A percentile compares a stretch with the other conserved stretches of the same genome.
phyloP scores from a whole-genome alignment of 495 filamentous ascomycete species.

The Opeltia flavorubescens region DNA sequence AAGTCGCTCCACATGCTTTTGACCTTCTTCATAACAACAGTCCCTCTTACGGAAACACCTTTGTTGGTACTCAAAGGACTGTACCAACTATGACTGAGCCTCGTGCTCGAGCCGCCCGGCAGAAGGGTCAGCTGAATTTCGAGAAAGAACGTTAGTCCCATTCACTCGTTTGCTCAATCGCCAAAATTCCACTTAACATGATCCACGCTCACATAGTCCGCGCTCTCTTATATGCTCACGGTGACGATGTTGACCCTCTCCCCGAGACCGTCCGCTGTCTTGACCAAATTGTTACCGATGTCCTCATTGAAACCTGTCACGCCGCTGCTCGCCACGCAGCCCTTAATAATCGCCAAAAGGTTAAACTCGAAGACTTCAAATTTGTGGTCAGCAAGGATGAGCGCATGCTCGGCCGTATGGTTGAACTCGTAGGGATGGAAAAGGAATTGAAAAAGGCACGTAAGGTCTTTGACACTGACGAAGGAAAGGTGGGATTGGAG shows the following conservation, averaged over 20 bases:
- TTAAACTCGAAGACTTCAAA: conserved; percentile 96
- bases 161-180: not conserved
- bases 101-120: conserved; percentile 60
- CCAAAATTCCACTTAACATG: conserved; percentile 6
- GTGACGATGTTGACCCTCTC: conserved; percentile 58
- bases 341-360: conserved; percentile 76
- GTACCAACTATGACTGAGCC: conserved; percentile 42
- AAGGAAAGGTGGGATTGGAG: conserved; percentile 22
- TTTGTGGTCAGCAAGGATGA: conserved; percentile 79
- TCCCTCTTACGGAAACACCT: no score
- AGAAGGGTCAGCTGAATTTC: conserved; percentile 85
- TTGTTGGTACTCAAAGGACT: not conserved
- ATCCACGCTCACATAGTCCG: conserved; percentile 39
- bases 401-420: conserved; percentile 73
- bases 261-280: conserved; percentile 72
- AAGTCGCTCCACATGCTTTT: no score
- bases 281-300: conserved; percentile 90
- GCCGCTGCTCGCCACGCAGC: conserved; percentile 69
- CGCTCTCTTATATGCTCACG: conserved; percentile 73
- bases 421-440: conserved; percentile 72
- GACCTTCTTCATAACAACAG: no score
- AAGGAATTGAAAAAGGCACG: conserved; percentile 64
- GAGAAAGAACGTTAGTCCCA: conserved; percentile 53
- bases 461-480: conserved; percentile 47
- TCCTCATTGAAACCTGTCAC: conserved; percentile 78